Conservation (phyloP, 2,329 filamentous ascomycete genomes). For the Phyllosticta citrichinensis region DNA sequence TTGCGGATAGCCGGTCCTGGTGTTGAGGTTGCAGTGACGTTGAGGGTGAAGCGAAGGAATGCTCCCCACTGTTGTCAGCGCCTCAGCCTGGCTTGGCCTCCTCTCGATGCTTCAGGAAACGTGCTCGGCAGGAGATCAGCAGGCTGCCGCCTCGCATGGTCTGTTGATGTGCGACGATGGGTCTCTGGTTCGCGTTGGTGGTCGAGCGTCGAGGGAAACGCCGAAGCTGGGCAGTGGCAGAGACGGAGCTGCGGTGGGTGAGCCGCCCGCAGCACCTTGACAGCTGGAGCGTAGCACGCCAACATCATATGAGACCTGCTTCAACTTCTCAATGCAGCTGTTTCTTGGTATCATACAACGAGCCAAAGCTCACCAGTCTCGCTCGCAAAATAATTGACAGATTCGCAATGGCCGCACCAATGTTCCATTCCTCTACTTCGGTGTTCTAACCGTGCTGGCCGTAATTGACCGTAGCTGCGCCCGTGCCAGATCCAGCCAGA, state of each 20-base stretch:
- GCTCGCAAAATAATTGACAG: not conserved
- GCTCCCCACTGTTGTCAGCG: not conserved
- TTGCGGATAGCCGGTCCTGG: conserved; percentile 30
- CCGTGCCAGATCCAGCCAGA: not conserved
- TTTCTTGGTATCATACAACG: not conserved
- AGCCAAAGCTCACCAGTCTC: not conserved
- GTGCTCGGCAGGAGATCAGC: not conserved
- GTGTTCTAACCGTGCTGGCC: not conserved
- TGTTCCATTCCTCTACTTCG: not conserved
- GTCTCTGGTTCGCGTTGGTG: not conserved
- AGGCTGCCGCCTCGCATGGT: not conserved
- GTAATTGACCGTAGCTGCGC: not conserved
- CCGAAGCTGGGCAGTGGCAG: not conserved
- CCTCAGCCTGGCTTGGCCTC: conserved; percentile 8
- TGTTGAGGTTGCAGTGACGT: conserved; percentile 10
- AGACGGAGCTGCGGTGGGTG: not conserved
- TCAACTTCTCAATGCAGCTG: not conserved
- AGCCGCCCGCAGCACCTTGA: not conserved
- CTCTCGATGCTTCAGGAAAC: not conserved
- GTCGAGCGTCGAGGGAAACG: not conserved
- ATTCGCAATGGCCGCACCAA: not conserved
- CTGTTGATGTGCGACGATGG: not conserved
- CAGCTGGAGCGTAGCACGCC: not conserved
- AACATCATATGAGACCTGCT: not conserved
- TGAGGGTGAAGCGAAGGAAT: not conserved